Evolutionary conservation across 148 eudicot genomes (phyloP).

Genomic region (Talinum fruticosum): DNA sequence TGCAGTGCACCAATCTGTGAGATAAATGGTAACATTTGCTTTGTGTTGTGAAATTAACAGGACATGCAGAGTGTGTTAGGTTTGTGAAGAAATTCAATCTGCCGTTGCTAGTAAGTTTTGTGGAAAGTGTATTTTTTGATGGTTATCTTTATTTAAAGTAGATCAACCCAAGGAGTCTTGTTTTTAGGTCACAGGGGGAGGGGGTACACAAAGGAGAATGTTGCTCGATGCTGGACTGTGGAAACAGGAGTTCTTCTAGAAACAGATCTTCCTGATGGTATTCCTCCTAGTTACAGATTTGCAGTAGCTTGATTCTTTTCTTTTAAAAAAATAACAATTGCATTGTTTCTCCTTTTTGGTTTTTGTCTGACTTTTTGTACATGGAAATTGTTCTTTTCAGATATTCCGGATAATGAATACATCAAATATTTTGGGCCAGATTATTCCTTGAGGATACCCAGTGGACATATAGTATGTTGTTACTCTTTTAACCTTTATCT

Average conservation of each 20-base stretch:
- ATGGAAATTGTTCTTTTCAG: constrained; percentile 29
- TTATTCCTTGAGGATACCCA: constrained; percentile 70
- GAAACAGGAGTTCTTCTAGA: constrained; percentile 93
- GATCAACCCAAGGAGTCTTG: constrained; percentile 16
- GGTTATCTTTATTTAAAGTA: constrained; percentile 9
- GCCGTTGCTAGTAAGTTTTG: constrained; percentile 75
- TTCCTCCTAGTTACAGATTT: constrained; percentile 5
- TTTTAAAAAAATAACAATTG: neutral
- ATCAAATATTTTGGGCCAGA: constrained; percentile 91
- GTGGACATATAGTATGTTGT: constrained; percentile 62
- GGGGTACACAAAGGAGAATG: constrained; percentile 99
- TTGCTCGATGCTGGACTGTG: constrained; percentile 97
- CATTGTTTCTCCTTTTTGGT: neutral
- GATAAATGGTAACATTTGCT: constrained; percentile 15
- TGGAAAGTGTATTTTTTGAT: constrained; percentile 11
- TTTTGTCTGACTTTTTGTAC: neutral
- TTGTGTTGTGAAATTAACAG: constrained; percentile 41
- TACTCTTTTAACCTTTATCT: neutral
- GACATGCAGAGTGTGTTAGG: constrained; percentile 96
- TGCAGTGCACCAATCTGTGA: constrained; percentile 7
- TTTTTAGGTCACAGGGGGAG: constrained; percentile 91
- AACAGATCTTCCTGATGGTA: constrained; percentile 89
- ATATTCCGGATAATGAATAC: constrained; percentile 91
- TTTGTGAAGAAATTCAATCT: constrained; percentile 89
- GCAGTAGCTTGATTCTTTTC: neutral